Percentiles rank a stretch among this genome's conserved stretches.
These are phyloP conservation scores for Blastocystis sp. DNA, from an alignment of 352 stramenopile genomes.

Conservation along the genomic window DNA sequence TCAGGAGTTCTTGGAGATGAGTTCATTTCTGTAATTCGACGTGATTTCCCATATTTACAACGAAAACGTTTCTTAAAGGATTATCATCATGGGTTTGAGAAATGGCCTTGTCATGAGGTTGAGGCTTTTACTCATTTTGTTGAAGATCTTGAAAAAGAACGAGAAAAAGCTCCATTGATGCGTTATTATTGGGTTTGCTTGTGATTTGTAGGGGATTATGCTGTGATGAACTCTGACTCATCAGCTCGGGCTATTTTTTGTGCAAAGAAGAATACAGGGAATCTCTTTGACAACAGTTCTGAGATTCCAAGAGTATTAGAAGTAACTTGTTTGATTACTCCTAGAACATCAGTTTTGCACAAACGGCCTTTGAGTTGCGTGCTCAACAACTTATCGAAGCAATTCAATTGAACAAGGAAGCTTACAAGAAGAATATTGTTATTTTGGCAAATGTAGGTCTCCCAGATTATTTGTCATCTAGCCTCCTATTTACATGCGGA, in stretches of 20 bases:
- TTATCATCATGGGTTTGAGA: constrained; percentile 49
- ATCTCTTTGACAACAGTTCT: not conserved
- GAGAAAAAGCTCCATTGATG: constrained; percentile 1
- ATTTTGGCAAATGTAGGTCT: constrained; percentile 37
- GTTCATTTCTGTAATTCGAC: not conserved
- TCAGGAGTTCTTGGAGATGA: constrained; percentile 18
- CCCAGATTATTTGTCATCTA: not conserved
- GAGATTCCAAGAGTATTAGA: not conserved
- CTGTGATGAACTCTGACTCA: constrained; percentile 23
- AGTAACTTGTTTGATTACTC: not conserved
- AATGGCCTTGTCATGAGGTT: constrained; percentile 8
- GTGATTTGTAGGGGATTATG: constrained; percentile 9
- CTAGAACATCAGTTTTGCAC: constrained; percentile 19
- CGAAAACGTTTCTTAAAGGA: constrained; percentile 1
- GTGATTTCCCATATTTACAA: constrained; percentile 52
- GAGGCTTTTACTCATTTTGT: not conserved
- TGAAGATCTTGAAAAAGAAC: not conserved
- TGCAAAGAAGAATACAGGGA: not conserved
- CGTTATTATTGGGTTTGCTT: not conserved
- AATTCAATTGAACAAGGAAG: not conserved
- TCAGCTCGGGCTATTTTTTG: constrained; percentile 37
- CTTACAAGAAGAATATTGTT: constrained; percentile 30
- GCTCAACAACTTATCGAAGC: not conserved
- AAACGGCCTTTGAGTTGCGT: constrained; percentile 2
- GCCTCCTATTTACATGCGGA: constrained; percentile 55